Evolutionary conservation across 148 eudicot genomes (phyloP), one percentile per base, ranked within the genome.

Genomic region (Salicornia ramosissima): DNA sequence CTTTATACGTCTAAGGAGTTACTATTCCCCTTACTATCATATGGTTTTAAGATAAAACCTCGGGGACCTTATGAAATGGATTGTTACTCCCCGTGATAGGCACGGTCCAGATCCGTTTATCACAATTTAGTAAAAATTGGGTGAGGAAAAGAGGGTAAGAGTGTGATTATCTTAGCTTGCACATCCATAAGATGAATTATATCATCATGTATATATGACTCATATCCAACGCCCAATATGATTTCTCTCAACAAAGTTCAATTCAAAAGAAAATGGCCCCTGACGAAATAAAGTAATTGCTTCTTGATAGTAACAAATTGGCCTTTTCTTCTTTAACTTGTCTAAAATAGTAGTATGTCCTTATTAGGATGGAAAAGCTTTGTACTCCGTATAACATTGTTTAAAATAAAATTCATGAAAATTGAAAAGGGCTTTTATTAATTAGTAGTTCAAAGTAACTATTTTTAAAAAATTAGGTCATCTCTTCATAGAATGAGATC

Each of bases 201-300:
- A 3, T 46, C 1, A 15, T 46, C 0, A 13, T 12, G 19, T 46
- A 2, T 36, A 3, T 1, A 24, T 42, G 33, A 51, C 74, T 29
- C 34, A n/a, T 49, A 40, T 8, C 16, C 10, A 14, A 42, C 64
- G 21, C 22, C 11, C 26, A 19, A 30, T 13, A 15, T 55, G 34
- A 53, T 54, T 28, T 72, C 33, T 68, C 63, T 52, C 68, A 43
- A 28, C 22, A 28, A 31, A 58, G 19, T 26, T 14, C n/a, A 18
- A 14, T 26, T 14, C n/a, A 18, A 56, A 56, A 13, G 34, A 56
- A 56, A 26, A 56, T 26, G 60, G 28, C 60, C 14, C 18, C 34
- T 3, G 28, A 15, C 19, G 26, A 14, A 28, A 26, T 13, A 0
- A 49, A 18, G 19, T 6, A 49, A 5, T 49, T 49, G 0, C 6